Conservation (phyloP, 2,329 filamentous ascomycete genomes). For the Cryphonectria parasitica region DNA sequence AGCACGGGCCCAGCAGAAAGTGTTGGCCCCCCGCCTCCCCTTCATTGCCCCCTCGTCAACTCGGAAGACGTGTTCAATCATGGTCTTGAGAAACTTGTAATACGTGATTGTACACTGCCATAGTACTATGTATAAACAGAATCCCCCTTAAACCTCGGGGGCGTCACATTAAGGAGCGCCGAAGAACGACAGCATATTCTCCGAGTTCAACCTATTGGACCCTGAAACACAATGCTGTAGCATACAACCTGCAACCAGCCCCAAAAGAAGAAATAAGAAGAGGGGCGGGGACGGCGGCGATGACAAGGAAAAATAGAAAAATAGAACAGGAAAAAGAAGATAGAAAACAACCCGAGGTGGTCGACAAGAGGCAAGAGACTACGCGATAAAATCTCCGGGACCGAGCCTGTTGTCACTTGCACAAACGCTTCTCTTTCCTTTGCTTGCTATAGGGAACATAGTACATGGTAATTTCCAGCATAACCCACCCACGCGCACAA, state of each 20-base stretch:
- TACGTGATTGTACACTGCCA: too few relatives aligned
- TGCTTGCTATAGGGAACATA: too few relatives aligned
- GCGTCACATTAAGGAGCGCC: neutral
- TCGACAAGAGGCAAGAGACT: neutral
- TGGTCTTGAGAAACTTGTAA: too few relatives aligned
- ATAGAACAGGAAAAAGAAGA: neutral
- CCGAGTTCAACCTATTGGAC: neutral
- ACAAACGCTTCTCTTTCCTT: neutral
- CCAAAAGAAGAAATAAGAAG: neutral
- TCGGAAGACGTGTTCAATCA: neutral
- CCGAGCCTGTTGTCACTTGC: neutral
- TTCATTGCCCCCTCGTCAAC: neutral
- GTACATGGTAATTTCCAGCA: neutral
- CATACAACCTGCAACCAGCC: neutral
- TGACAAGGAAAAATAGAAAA: too few relatives aligned
- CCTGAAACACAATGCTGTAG: neutral
- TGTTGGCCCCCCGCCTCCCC: too few relatives aligned
- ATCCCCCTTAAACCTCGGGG: neutral
- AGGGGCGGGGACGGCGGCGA: too few relatives aligned
- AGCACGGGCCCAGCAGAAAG: too few relatives aligned
- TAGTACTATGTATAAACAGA: too few relatives aligned
- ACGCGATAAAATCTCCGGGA: conserved; percentile 3
- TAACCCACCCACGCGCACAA: neutral
- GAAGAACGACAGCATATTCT: neutral
- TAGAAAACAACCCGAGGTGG: neutral